Evolutionary conservation across 202 grass and related monocot species (phyloP).

Genomic region (Musa balbisiana): DNA sequence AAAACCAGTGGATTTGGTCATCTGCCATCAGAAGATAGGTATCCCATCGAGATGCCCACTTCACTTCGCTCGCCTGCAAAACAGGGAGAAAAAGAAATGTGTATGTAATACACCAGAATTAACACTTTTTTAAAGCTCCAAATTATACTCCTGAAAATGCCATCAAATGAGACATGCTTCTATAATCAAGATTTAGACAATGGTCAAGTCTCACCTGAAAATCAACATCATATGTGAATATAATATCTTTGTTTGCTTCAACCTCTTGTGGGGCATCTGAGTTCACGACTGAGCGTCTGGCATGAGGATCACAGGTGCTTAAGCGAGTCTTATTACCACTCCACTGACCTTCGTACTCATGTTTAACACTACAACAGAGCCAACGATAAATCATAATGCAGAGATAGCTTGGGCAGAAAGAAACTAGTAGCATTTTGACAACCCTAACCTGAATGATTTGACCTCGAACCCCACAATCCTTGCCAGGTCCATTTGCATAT

Average conservation of each 20-base stretch:
- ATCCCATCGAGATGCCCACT: constrained; percentile 96
- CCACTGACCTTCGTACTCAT: constrained; percentile 76
- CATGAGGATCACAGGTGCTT: constrained; percentile 86
- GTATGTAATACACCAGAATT: neutral
- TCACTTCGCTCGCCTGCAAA: constrained; percentile 84
- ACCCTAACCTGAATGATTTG: constrained; percentile 62
- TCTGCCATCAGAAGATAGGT: constrained; percentile 88
- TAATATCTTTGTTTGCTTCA: constrained; percentile 73
- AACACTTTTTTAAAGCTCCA: neutral
- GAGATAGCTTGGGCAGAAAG: neutral
- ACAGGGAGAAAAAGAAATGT: constrained; percentile 19
- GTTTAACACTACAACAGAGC: constrained; percentile 74
- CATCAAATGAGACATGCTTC: no score
- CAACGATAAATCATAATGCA: constrained; percentile 23
- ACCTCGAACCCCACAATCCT: constrained; percentile 95
- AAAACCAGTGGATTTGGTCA: constrained; percentile 97
- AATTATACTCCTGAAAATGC: neutral
- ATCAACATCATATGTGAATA: constrained; percentile 85
- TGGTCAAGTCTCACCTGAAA: constrained; percentile 49
- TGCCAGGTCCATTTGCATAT: constrained; percentile 58
- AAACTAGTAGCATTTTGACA: neutral
- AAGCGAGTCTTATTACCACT: constrained; percentile 61
- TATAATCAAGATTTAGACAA: no score
- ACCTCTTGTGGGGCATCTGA: constrained; percentile 83
- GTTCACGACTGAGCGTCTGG: constrained; percentile 55